Conservation (phyloP, 306 rosid species). For the Cyamopsis tetragonoloba region DNA sequence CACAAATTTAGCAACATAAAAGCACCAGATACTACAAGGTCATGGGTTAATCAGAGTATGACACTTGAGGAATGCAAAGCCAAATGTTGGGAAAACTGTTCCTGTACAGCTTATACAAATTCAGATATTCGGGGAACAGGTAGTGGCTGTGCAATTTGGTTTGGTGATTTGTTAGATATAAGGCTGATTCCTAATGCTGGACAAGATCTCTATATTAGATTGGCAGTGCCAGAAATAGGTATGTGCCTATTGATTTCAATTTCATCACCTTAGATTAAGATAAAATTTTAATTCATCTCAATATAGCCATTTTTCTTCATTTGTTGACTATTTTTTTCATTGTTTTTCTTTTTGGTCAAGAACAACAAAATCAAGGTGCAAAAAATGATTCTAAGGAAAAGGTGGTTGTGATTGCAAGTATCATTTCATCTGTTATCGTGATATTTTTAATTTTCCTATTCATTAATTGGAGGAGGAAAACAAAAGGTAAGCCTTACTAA, state of each 20-base stretch:
- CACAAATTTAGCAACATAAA: constrained; percentile 23
- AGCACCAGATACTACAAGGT: constrained; percentile 36
- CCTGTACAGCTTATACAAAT: constrained; percentile 47
- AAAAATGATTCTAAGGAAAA: not conserved
- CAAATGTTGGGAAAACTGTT: constrained; percentile 44
- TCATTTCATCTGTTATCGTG: not conserved
- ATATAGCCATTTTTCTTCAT: not conserved
- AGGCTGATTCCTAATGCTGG: constrained; percentile 10
- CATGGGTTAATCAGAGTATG: constrained; percentile 38
- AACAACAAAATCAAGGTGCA: not conserved
- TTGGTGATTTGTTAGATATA: constrained; percentile 37
- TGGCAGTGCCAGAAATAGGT: not conserved
- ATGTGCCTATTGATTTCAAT: not conserved
- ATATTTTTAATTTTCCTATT: not conserved
- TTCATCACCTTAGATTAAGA: not conserved
- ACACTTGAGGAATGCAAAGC: constrained; percentile 37
- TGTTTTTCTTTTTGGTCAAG: not conserved
- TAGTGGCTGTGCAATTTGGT: constrained; percentile 52
- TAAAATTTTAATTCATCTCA: not conserved
- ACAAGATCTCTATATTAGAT: constrained; percentile 44
- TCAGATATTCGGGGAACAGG: constrained; percentile 36
- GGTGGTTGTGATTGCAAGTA: not conserved
- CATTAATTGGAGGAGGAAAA: not conserved
- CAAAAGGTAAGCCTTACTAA: not conserved
- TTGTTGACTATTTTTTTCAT: not conserved